Conservation (phyloP, 495 filamentous ascomycete genomes). For the Cercophora sp. region DNA sequence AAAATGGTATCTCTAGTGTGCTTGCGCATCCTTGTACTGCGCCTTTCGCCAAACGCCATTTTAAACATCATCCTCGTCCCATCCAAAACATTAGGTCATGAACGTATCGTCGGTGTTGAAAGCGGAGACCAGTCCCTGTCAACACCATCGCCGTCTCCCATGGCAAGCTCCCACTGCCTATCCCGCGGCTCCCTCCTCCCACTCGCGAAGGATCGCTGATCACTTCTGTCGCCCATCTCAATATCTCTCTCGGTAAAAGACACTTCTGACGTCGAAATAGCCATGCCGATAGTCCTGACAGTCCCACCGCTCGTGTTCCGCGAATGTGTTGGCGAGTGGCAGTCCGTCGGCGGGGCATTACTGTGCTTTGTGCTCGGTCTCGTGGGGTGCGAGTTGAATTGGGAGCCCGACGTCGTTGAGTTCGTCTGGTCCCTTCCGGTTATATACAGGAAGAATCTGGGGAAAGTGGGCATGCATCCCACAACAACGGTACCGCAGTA, state of each 20-base stretch:
- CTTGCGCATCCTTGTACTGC: too few species aligned
- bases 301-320: background rate
- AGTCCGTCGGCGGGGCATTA: background rate
- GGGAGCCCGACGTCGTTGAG: background rate
- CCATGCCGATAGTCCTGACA: conserved; percentile 10
- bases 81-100: too few species aligned
- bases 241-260: conserved; percentile 5
- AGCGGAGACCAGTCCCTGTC: conserved; percentile 11
- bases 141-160: background rate
- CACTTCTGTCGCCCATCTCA: conserved; percentile 9
- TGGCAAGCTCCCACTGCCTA: background rate
- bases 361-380: background rate
- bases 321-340: background rate
- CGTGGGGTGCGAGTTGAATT: background rate
- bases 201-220: background rate
- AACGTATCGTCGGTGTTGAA: background rate
- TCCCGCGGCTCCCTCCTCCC: background rate
- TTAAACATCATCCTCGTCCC: too few species aligned
- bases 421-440: conserved; percentile 9
- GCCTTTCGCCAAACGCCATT: too few species aligned
- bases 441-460: conserved; percentile 23
- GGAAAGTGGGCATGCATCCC: conserved; percentile 30
- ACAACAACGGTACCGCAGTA: conserved; percentile 30
- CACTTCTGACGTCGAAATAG: conserved; percentile 9
- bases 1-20: too few species aligned